Evolutionary conservation across 2,329 filamentous ascomycete genomes (phyloP), one percentile per base, ranked within the genome.

Genomic region (Knoxdaviesia proteae): DNA sequence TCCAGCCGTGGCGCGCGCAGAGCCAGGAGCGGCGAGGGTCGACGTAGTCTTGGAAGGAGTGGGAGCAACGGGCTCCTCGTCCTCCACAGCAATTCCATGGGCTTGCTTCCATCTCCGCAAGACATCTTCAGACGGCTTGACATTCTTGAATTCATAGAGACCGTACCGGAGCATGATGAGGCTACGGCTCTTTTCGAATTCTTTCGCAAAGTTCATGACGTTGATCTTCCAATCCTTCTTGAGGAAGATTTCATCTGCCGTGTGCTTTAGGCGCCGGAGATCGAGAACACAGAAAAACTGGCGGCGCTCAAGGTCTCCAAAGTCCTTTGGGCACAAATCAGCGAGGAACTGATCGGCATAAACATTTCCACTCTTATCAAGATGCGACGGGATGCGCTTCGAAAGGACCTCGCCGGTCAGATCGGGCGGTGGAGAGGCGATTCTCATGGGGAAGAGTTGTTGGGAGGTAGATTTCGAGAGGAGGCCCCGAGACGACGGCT

Each of bases 221-320:
- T 76, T 76, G 42, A 76, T 55, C 55, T 71, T 73, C 71, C 71
- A 76, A 48, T 73, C 70, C 53, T 75, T 75, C 52, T 65, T 69
- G 11, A 58, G 52, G 45, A 75, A 76, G 10, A 76, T 71, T 49
- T 75, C 71, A 49, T 74, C 65, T 32, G 71, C 71, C 5, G 70
- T 67, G 50, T 74, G 73, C 56, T 76, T 76, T 39, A 76, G 61
- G 47, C 71, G 65, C 46, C 71, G 68, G 45, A 76, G 58, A 51
- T 76, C 71, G 49, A 76, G 68, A 47, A 76, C 68, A 52, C 71
- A 75, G 49, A 74, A 75, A 52, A 74, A 75, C 57, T 75, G 71
- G 45, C 70, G 67, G 40, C 69, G 64, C 54, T 75, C 70, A 42
- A 70, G 61, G 41, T 75, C 71, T 47, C 71, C 68, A 47, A 74